Conservation (phyloP, 2,329 filamentous ascomycete species). For the Onygena corvina region DNA sequence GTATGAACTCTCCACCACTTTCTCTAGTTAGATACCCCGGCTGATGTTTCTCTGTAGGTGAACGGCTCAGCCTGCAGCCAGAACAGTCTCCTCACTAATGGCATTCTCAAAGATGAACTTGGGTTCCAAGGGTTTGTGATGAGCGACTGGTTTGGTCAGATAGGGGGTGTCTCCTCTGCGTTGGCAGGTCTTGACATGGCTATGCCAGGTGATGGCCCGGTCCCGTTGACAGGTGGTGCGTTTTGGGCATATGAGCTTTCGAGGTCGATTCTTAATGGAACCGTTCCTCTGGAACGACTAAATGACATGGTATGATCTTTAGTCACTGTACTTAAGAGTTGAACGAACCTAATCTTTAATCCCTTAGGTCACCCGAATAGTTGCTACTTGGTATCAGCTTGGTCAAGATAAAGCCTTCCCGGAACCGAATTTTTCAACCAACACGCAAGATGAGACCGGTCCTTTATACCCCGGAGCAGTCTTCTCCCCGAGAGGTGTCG, state of each 20-base stretch:
- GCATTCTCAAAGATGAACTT: conserved; percentile 59
- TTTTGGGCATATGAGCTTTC: conserved; percentile 48
- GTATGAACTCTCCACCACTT: conserved; percentile 18
- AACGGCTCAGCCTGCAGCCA: conserved; percentile 56
- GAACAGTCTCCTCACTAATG: conserved; percentile 57
- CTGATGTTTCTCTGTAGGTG: conserved; percentile 33
- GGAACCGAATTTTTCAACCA: conserved; percentile 47
- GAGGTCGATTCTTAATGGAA: conserved; percentile 45
- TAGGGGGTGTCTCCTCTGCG: conserved; percentile 47
- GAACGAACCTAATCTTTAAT: conserved; percentile 12
- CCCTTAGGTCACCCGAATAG: conserved; percentile 41
- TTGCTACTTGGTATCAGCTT: conserved; percentile 45
- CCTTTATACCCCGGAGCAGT: conserved; percentile 47
- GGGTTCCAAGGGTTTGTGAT: conserved; percentile 61
- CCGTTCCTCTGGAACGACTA: conserved; percentile 44
- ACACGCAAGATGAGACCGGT: conserved; percentile 45
- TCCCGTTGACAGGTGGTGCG: conserved; percentile 42
- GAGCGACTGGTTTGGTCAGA: conserved; percentile 57
- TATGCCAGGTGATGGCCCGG: conserved; percentile 51
- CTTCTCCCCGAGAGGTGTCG: conserved; percentile 48
- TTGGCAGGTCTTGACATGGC: conserved; percentile 56
- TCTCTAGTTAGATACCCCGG: background rate
- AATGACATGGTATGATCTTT: conserved; percentile 36
- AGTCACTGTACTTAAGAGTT: background rate
- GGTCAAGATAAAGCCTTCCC: conserved; percentile 50